A percentile compares a stretch with the other conserved stretches of the same genome.
Conservation (phyloP, 257 asterid species). For the Solanum raphanifolium region DNA sequence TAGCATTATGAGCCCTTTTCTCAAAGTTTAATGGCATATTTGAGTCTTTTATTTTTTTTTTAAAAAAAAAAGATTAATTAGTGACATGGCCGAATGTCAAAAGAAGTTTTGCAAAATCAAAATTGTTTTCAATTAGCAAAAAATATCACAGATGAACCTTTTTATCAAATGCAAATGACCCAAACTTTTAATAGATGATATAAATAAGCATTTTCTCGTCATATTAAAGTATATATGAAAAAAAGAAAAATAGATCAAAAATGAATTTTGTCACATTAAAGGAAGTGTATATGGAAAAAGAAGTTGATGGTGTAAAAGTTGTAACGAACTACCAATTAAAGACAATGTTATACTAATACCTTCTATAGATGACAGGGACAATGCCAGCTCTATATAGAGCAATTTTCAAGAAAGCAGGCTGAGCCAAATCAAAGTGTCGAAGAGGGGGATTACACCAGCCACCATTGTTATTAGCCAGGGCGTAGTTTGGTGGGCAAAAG, state of each 20-base stretch:
- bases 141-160: not conserved
- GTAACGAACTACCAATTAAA: not conserved
- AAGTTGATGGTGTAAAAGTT: not conserved
- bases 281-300: not conserved
- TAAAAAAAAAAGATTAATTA: too few relatives aligned
- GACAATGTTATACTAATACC: conserved; percentile 3
- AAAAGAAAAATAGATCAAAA: not conserved
- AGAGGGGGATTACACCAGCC: conserved; percentile 65
- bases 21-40: not conserved
- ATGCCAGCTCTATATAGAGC: conserved; percentile 45
- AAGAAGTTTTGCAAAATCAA: not conserved
- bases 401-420: conserved; percentile 37
- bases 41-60: too few relatives aligned
- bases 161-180: not conserved
- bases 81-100: not conserved
- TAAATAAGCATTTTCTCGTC: too few relatives aligned
- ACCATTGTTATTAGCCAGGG: conserved; percentile 34
- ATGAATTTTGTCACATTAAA: not conserved
- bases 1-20: not conserved
- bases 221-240: too few relatives aligned
- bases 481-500: conserved; percentile 54
- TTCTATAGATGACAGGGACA: conserved; percentile 30
- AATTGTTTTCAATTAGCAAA: not conserved
- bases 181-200: too few relatives aligned
- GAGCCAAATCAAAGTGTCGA: conserved; percentile 41